Base-by-base conservation (phyloP, 2,329 filamentous ascomycete species). In the Exophiala dermatitidis region DNA sequence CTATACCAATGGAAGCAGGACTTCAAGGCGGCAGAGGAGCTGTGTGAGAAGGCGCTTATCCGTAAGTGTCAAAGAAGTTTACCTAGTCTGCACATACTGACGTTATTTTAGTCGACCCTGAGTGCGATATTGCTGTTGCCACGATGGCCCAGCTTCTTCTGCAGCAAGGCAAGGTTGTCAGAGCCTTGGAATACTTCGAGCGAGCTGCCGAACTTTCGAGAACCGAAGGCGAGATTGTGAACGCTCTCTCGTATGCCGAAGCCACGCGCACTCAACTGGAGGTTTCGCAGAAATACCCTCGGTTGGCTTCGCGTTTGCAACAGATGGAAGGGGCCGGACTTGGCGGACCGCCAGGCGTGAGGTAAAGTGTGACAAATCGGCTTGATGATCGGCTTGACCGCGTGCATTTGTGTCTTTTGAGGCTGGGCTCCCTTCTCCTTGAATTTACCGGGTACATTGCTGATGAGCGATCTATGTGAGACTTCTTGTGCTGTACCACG, bases 1-100 rank as follows among this genome's bases (percentile, higher is more conserved):
- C 78, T 97, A 44, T 97, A 96, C 81, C 93, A 98, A 71, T 96
- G 90, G 86, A 97, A 95, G 79, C 86, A 94, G 66, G 91, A 97
- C 72, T 97, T 95, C 68, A 77, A 81, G 56, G 91, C 95, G 72
- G 91, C 93, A 1, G 90, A 98, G 77, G 88, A 93, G 73, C 79
- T 98, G 48, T 98, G 93, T 79, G 85, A 96, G 73, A 96, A 95
- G 78, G 93, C 93, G 31, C 78, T 98, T 47, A 95, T 96, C 66
- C 94, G 90, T 95, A 80, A 77, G 88, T 79, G 46, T 9, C 36
- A 42, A 52, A 19, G 45, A 5, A 45, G 42, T n/a, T 40, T 32
- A 2, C 37, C 40, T 26, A 26, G 6, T 59, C 50, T 74, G 77
- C 66, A 77, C 61, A 4, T 50, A 10, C 38, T 62, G 51, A 67